Conservation (phyloP, 2,329 filamentous ascomycete species). For the Cordyceps javanica region DNA sequence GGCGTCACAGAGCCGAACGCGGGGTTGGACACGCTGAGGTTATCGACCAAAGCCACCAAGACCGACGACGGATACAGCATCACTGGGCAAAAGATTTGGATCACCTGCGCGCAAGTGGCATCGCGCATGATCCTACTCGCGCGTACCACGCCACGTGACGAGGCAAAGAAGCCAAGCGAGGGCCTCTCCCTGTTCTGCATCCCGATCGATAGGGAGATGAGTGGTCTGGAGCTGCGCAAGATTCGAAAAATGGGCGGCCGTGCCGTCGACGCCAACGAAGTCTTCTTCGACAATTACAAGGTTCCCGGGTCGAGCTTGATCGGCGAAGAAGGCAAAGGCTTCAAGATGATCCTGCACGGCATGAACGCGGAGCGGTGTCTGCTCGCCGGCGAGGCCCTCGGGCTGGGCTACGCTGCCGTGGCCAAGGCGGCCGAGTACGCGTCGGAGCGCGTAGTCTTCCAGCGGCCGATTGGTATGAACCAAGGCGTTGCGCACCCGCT, state of each 20-base stretch:
- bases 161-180: conserved; percentile 64
- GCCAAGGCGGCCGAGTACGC: conserved; percentile 60
- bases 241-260: conserved; percentile 85
- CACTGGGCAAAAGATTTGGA: conserved; percentile 83
- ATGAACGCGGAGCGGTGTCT: conserved; percentile 77
- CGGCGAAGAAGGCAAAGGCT: conserved; percentile 68
- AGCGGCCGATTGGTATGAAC: conserved; percentile 59
- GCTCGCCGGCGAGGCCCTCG: conserved; percentile 71
- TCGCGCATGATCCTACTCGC: conserved; percentile 78
- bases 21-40: conserved; percentile 68
- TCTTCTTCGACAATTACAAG: conserved; percentile 76
- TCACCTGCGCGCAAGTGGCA: conserved; percentile 76
- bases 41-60: conserved; percentile 58
- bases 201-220: conserved; percentile 56
- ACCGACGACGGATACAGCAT: conserved; percentile 53
- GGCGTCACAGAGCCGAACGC: conserved; percentile 81
- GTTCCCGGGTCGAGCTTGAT: conserved; percentile 61
- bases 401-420: conserved; percentile 68
- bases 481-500: conserved; percentile 61
- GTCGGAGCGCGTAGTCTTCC: conserved; percentile 58
- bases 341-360: conserved; percentile 71
- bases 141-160: conserved; percentile 63
- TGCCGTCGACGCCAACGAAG: conserved; percentile 78
- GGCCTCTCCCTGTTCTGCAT: conserved; percentile 78
- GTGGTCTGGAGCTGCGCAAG: conserved; percentile 58